Conservation (phyloP, 2,329 filamentous ascomycete genomes). For the Apiospora koreana region DNA sequence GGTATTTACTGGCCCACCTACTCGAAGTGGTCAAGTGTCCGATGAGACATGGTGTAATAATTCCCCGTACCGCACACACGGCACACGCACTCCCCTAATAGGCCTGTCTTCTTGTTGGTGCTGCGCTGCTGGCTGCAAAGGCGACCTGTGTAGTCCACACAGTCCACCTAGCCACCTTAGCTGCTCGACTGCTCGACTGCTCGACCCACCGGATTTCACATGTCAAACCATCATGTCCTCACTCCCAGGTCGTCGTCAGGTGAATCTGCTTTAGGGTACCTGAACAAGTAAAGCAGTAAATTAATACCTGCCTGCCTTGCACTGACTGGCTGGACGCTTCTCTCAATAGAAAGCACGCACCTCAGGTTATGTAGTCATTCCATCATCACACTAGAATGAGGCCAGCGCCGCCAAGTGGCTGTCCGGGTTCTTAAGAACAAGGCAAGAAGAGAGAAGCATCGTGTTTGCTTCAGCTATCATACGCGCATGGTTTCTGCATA, state of each 20-base stretch:
- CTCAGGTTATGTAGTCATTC: not conserved
- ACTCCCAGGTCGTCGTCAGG: not conserved
- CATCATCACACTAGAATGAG: slow-evolving; percentile 5
- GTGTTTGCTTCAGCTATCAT: not conserved
- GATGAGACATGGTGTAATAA: not conserved
- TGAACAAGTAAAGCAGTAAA: too few relatives aligned
- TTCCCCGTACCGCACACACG: not conserved
- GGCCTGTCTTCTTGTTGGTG: not conserved
- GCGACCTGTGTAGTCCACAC: too few relatives aligned
- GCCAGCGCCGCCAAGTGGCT: not conserved
- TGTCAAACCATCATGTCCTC: not conserved
- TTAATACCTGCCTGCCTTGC: not conserved
- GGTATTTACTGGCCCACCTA: not conserved
- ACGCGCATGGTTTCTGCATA: not conserved
- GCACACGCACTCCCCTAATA: not conserved
- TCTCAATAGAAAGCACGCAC: not conserved
- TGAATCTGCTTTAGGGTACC: not conserved
- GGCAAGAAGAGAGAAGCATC: not conserved
- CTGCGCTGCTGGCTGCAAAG: too few relatives aligned
- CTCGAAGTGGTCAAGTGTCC: not conserved
- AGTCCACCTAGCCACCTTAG: too few relatives aligned
- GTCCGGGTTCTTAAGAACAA: not conserved
- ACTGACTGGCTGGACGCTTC: not conserved
- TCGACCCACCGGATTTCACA: not conserved
- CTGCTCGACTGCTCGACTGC: too few relatives aligned